A percentile compares a stretch with the other conserved stretches of the same genome.
Conservation (phyloP, 768 basidiomycete genomes). For the Boletellus ananas region DNA sequence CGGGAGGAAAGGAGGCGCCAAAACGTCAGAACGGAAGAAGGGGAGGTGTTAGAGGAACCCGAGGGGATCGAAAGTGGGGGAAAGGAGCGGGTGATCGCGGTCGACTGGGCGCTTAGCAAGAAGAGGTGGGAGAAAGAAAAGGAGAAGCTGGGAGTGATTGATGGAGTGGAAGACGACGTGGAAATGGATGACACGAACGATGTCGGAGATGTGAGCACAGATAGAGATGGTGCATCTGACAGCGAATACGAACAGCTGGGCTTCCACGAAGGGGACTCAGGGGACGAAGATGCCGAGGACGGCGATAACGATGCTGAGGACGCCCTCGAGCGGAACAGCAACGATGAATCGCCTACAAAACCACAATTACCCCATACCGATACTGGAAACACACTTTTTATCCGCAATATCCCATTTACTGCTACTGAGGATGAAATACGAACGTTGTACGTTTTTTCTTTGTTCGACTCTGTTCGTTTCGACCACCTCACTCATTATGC, state of each 20-base stretch:
- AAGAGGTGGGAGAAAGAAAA: slow-evolving; percentile 85
- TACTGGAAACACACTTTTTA: slow-evolving; percentile 86
- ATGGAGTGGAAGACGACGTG: slow-evolving; percentile 29
- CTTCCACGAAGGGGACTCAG: slow-evolving; percentile 35
- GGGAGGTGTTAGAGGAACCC: slow-evolving; percentile 34
- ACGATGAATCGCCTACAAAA: slow-evolving; percentile 47
- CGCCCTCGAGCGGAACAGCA: slow-evolving; percentile 3
- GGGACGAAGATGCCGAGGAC: slow-evolving; percentile 29
- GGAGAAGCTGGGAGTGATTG: slow-evolving; percentile 38
- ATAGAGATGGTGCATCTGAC: slow-evolving; percentile 30
- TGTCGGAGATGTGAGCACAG: slow-evolving; percentile 13
- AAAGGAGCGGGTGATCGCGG: slow-evolving; percentile 70
- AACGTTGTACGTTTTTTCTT: slow-evolving; percentile 54
- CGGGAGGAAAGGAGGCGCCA: slow-evolving; percentile 46
- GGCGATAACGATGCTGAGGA: slow-evolving; percentile 27
- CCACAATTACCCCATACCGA: slow-evolving; percentile 79
- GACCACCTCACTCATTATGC: slow-evolving; percentile 3
- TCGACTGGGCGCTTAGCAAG: slow-evolving; percentile 96
- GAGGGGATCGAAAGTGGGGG: slow-evolving; percentile 34
- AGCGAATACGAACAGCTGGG: slow-evolving; percentile 44
- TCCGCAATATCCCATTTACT: slow-evolving; percentile 89
- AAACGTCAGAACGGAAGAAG: slow-evolving; percentile 30
- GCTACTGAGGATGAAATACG: slow-evolving; percentile 93
- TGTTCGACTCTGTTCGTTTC: not conserved
- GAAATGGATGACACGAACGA: slow-evolving; percentile 30